Evolutionary conservation across 176 grass and related monocot genomes (phyloP), one percentile per base, ranked within the genome.

Genomic region (Eragrostis curvula): DNA sequence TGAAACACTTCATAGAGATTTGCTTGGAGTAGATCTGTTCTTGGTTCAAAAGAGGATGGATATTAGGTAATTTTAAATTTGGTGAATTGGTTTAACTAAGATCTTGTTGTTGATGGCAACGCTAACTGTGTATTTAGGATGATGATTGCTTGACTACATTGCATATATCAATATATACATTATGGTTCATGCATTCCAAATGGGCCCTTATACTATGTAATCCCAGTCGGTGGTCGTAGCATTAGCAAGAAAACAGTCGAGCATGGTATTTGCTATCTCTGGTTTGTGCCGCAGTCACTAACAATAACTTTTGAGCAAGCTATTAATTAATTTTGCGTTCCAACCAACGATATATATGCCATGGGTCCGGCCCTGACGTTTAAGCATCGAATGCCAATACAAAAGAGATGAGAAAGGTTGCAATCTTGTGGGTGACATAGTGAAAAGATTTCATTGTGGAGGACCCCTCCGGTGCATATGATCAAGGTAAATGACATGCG

Each of bases 401-500:
- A 79, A 67, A 77, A 58, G 60, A 1, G 23, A 32, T 10, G 18
- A 32, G 23, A 58, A 50, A 42, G 23, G 55, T 74, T 20, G 63
- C 68, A 79, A 84, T 69, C 63, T 78, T 85, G 44, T 39, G 24
- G 49, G 65, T 15, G n/a, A 69, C 43, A 69, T 52, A 70, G 23
- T 17, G 66, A 66, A 84, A 88, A 67, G 20, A 62, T 78, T 66
- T 41, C 6, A 29, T 74, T 3, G 49, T 88, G 81, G 74, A 79
- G 75, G 74, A 39, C 82, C 52, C 42, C 51, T 6, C 51, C 6
- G 39, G 45, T 3, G 2, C 17, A 52, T 20, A 69, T 12, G 73
- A 78, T 58, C 47, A 45, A 69, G 44, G 63, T 66, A 46, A 80
- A 46, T 75, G 81, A 89, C 63, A 70, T 80, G 87, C 3, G 76